These are phyloP conservation scores for Coleophoma eucalyptorum DNA, from an alignment of 2,329 filamentous ascomycete species.

Conservation along the genomic window DNA sequence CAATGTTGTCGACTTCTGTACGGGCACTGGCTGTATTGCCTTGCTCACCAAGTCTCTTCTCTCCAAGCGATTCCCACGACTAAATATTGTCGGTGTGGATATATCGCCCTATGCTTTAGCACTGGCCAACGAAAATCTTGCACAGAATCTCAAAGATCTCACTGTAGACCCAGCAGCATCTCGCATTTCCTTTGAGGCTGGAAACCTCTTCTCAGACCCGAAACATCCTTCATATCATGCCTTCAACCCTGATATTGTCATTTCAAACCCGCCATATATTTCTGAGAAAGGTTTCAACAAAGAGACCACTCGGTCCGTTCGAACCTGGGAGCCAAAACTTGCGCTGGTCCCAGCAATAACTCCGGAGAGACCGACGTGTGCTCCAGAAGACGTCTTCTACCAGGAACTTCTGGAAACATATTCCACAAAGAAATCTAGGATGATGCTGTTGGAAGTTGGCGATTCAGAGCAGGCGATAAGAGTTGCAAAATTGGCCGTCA, in stretches of 20 bases:
- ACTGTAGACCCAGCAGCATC: slow-evolving; percentile 21
- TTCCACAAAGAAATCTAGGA: slow-evolving; percentile 39
- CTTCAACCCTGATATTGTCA: slow-evolving; percentile 48
- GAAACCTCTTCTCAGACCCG: slow-evolving; percentile 44
- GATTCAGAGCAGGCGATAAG: slow-evolving; percentile 64
- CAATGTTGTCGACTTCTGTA: slow-evolving; percentile 72
- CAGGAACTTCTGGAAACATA: slow-evolving; percentile 57
- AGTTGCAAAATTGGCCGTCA: slow-evolving; percentile 48
- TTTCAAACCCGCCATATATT: slow-evolving; percentile 91
- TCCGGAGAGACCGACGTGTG: slow-evolving; percentile 26
- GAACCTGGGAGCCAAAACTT: slow-evolving; percentile 73
- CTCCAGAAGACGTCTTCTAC: slow-evolving; percentile 60
- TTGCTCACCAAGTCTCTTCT: slow-evolving; percentile 68
- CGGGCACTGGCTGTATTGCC: slow-evolving; percentile 86
- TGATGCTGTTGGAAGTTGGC: slow-evolving; percentile 68
- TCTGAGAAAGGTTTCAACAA: slow-evolving; percentile 57
- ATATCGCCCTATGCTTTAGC: slow-evolving; percentile 61
- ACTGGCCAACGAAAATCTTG: slow-evolving; percentile 63
- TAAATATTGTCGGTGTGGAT: slow-evolving; percentile 71
- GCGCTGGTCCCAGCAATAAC: slow-evolving; percentile 63
- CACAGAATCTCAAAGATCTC: slow-evolving; percentile 39
- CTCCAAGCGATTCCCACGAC: slow-evolving; percentile 27
- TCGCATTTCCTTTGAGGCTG: slow-evolving; percentile 39
- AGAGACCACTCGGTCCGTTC: slow-evolving; percentile 69
- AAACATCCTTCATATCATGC: neutral